Evolutionary conservation across 2,329 filamentous ascomycete species (phyloP).

Genomic region (Aspergillus sojae): DNA sequence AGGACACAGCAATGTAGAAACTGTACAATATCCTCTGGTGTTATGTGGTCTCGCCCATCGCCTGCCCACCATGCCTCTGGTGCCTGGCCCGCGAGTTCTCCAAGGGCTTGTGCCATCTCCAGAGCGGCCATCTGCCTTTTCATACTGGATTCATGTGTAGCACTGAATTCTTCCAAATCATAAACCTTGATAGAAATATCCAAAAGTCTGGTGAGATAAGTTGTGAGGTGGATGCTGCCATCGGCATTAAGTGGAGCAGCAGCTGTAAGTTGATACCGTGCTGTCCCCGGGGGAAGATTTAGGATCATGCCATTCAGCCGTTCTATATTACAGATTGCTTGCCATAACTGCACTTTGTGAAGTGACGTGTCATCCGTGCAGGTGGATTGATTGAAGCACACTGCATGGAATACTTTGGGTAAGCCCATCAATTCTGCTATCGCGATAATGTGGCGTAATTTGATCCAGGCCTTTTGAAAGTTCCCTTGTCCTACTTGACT

Average conservation of each 20-base stretch:
- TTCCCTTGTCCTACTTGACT: slow-evolving; percentile 38
- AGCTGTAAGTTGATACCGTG: slow-evolving; percentile 18
- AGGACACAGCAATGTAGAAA: slow-evolving; percentile 18
- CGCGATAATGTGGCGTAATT: slow-evolving; percentile 40
- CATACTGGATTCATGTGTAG: neutral
- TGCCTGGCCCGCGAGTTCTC: slow-evolving; percentile 13
- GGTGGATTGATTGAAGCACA: slow-evolving; percentile 2
- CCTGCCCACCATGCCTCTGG: slow-evolving; percentile 19
- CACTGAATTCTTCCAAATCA: slow-evolving; percentile 17
- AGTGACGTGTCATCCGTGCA: slow-evolving; percentile 8
- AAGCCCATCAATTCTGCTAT: slow-evolving; percentile 44
- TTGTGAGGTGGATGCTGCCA: slow-evolving; percentile 15
- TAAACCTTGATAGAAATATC: slow-evolving; percentile 15
- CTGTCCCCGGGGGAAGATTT: slow-evolving; percentile 40
- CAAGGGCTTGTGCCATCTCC: slow-evolving; percentile 15
- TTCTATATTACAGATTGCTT: slow-evolving; percentile 35
- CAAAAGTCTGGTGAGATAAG: slow-evolving; percentile 15
- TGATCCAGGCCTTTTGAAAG: slow-evolving; percentile 40
- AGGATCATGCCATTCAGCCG: slow-evolving; percentile 36
- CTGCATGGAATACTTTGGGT: slow-evolving; percentile 21
- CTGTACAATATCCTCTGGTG: slow-evolving; percentile 18
- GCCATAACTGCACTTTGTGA: slow-evolving; percentile 34
- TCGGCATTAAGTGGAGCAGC: slow-evolving; percentile 5
- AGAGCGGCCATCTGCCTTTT: slow-evolving; percentile 14
- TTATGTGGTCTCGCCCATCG: slow-evolving; percentile 3